These are phyloP conservation scores for Pichia sporocuriosa DNA, from an alignment of 805 yeast genomes.

Conservation along the genomic window DNA sequence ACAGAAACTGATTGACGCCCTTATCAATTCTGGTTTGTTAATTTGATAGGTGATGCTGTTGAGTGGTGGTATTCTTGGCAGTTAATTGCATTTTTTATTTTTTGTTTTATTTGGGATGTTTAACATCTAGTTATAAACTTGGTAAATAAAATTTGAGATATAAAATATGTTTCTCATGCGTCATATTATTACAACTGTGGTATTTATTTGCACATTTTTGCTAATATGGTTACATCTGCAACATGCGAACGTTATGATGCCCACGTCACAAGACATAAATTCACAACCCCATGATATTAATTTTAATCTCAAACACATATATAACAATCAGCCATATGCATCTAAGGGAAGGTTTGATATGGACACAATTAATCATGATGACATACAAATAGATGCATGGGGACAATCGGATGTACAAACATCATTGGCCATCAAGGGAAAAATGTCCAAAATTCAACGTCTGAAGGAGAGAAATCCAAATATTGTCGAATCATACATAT, in stretches of 20 bases:
- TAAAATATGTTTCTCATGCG: too few relatives aligned
- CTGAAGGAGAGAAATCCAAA: conserved; percentile 47
- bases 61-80: too few relatives aligned
- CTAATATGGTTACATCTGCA: not conserved
- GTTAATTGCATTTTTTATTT: too few relatives aligned
- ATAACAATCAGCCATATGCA: not conserved
- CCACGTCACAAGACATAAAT: not conserved
- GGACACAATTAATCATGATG: too few relatives aligned
- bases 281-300: not conserved
- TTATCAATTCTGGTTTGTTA: too few relatives aligned
- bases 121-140: too few relatives aligned
- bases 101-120: too few relatives aligned
- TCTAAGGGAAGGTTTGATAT: conserved; percentile 1
- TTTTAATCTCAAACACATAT: conserved; percentile 7
- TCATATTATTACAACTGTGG: too few relatives aligned
- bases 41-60: too few relatives aligned
- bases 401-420: conserved; percentile 1
- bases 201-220: not conserved
- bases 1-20: too few relatives aligned
- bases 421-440: conserved; percentile 16
- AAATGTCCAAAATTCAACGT: conserved; percentile 26
- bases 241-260: not conserved
- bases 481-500: conserved; percentile 58
- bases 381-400: not conserved
- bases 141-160: too few relatives aligned